Percentiles rank a stretch among this genome's conserved stretches.
These are phyloP conservation scores for Ophiostoma sp. DNA, from an alignment of 2,329 filamentous ascomycete genomes.

Conservation along the genomic window DNA sequence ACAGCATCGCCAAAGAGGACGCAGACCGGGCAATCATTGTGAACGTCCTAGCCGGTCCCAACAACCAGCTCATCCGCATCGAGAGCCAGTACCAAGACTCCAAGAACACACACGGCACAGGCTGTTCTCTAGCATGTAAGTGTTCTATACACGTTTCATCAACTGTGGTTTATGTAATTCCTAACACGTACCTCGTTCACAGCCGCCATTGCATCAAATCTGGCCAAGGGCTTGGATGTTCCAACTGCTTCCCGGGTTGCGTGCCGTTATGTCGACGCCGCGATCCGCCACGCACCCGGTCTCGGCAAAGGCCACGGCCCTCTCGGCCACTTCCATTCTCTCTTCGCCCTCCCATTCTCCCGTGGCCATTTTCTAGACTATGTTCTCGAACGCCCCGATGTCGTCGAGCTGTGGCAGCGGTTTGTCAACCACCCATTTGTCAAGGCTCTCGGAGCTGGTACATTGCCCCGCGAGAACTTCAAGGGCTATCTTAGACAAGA, in stretches of 20 bases:
- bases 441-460: conserved; percentile 70
- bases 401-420: conserved; percentile 70
- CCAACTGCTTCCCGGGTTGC: conserved; percentile 64
- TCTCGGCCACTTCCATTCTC: conserved; percentile 77
- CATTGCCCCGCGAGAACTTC: conserved; percentile 73
- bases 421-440: conserved; percentile 86
- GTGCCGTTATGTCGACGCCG: conserved; percentile 70
- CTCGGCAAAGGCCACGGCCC: conserved; percentile 70
- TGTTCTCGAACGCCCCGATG: conserved; percentile 70
- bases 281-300: conserved; percentile 63
- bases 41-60: conserved; percentile 70
- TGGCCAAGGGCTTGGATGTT: conserved; percentile 60
- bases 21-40: conserved; percentile 67
- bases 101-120: conserved; percentile 88
- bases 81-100: conserved; percentile 71
- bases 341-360: conserved; percentile 63
- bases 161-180: background rate
- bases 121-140: conserved; percentile 87
- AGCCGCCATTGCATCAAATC: conserved; percentile 74
- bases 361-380: conserved; percentile 83
- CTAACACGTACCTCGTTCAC: background rate
- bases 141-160: background rate
- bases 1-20: conserved; percentile 57
- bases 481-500: conserved; percentile 90
- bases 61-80: conserved; percentile 56